Evolutionary conservation across 345 rosid species (phyloP).

Genomic region (Eucalyptus albens): DNA sequence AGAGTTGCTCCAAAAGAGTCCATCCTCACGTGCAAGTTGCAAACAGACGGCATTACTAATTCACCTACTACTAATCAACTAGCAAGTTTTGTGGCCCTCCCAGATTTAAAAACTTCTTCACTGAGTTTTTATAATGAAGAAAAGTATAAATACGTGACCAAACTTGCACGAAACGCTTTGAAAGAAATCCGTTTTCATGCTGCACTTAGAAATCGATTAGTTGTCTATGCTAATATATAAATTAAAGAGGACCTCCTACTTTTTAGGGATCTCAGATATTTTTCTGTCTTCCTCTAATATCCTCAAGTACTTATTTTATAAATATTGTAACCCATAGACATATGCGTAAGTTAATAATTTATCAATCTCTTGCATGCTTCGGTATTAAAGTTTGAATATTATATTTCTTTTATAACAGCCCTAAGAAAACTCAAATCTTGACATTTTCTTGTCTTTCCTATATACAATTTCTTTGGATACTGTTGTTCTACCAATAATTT

Average conservation of each 20-base stretch:
- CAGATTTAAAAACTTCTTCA: not conserved
- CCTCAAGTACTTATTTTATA: not conserved
- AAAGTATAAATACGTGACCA: not conserved
- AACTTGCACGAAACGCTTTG: not conserved
- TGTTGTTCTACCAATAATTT: not conserved
- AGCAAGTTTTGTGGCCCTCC: not conserved
- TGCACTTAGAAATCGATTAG: not conserved
- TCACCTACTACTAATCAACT: not conserved
- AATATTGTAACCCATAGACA: not conserved
- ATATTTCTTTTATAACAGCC: not conserved
- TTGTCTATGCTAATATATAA: not conserved
- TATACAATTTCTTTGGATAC: not conserved
- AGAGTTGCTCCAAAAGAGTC: not conserved
- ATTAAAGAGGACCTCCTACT: not conserved
- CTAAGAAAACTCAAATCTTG: not conserved
- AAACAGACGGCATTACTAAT: not conserved
- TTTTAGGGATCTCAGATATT: not conserved
- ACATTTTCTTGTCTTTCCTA: not conserved
- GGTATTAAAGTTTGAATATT: not conserved
- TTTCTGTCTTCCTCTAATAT: not conserved
- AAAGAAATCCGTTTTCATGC: not conserved
- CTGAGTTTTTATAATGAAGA: not conserved
- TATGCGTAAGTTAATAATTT: not conserved
- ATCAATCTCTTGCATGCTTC: not conserved
- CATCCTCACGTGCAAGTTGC: not conserved